Base-by-base conservation (phyloP, 2,329 filamentous ascomycete genomes). In the Apiospora phragmitis region DNA sequence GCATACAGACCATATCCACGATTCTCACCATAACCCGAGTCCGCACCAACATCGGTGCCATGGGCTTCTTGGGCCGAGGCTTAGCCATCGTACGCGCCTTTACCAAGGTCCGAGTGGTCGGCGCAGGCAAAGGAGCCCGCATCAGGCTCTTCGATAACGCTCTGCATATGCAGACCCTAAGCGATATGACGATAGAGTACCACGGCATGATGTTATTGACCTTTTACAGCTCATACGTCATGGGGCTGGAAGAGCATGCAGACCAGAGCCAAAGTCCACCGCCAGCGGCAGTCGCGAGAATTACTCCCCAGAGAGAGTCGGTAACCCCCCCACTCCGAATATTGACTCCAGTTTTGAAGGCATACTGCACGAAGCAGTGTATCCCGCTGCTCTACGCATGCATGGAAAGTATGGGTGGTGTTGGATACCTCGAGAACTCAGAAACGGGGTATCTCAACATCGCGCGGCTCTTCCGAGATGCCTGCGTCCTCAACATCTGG, bases 371-470 rank as follows among this genome's bases (percentile, higher is more conserved):
- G 79, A 87, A 84, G 73, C 80, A 81, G 12, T 81, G 83, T 9
- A 85, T 88, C 55, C 81, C 82, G 11, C 82, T 86, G 3, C 77
- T 91, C 24, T 85, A 86, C 73, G 84, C 84, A 18, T 89, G 86
- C 76, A 91, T 92, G 87, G 90, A 92, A 75, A 83, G 85, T 1
- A 83, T 93, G 0, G 91, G 91, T 9, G 91, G 91, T 0, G 87
- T 92, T 0, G 90, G 91, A 0, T 93, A 92, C 74, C 85, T 91
- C 32, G 84, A 90, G 75, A 92, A 86, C 69, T 83, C 87, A 47
- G 87, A 89, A 71, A 87, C 89, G 71, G 89, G 90, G 67, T 86
- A 89, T 47, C 82, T 93, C 70, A 94, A 94, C 75, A 81, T 94
- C 4, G 86, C 91, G 0, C 85, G 90, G 8, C 82, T 93, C 0